Base-by-base conservation (phyloP, 305 asterid species). In the Ajuga reptans region DNA sequence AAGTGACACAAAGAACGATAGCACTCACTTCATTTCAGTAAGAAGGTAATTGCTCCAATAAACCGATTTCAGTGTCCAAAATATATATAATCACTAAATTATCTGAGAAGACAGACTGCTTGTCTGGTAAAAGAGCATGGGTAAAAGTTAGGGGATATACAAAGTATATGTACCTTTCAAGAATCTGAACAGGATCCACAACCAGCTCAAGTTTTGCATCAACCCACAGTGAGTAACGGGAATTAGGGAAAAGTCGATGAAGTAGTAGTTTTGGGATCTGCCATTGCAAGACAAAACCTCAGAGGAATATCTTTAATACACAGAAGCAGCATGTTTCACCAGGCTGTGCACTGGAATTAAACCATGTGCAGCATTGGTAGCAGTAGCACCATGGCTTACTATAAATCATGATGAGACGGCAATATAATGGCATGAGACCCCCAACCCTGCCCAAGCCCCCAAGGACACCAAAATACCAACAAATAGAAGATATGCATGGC, bases 171-270 rank as follows among this genome's bases (percentile, higher is more conserved):
- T 75, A 85, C 97, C 97, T 88, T 83, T 90, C 97, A 5, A 88
- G 92, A 75, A 88, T 79, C 82, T 84, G 89, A 77, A 85, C 73
- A 55, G 97, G 97, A 79, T 90, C 97, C 70, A 88, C 94, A 66
- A 86, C 86, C 56, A 90, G 88, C 79, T 90, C 90, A 61, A 90
- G 92, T 75, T 90, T 90, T 65, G 94, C 97, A 80, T 90, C 97
- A 27, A 90, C 77, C 96, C 97, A 90, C 65, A 90, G 53, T 27
- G 97, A 90, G 80, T 90, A 90, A 18, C 85, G 87, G 24, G 88
- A 81, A 75, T 81, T 86, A 0, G 94, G 97, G 58, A 84, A 90
- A 78, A 90, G 90, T 64, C 95, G 83, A 72, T 88, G 97, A 53
- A 88, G 84, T 64, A 90, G 83, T 74, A 90, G 91, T 79, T 90